Conservation (phyloP, 2,329 filamentous ascomycete species). For the Seiridium cupressi region DNA sequence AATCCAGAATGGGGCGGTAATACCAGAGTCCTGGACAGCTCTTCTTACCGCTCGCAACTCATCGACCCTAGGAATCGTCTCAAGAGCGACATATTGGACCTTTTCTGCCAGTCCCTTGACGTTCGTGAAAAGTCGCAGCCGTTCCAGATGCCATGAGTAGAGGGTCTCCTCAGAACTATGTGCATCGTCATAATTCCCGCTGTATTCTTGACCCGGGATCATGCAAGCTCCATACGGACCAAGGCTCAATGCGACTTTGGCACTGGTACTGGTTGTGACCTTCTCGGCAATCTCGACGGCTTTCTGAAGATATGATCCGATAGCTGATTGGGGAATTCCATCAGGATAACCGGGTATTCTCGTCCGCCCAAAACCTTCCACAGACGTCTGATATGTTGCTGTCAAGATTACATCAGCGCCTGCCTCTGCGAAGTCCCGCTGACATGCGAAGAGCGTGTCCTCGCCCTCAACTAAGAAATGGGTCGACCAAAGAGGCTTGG, state of each 20-base stretch:
- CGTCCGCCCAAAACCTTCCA: conserved; percentile 54
- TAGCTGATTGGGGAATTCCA: conserved; percentile 38
- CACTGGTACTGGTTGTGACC: conserved; percentile 22
- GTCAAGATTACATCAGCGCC: conserved; percentile 64
- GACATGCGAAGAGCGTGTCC: conserved; percentile 51
- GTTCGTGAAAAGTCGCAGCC: conserved; percentile 49
- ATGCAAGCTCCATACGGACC: conserved; percentile 69
- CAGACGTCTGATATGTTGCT: conserved; percentile 65
- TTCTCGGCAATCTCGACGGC: conserved; percentile 42
- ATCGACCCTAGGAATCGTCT: conserved; percentile 63
- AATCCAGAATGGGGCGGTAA: conserved; percentile 54
- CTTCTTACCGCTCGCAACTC: conserved; percentile 57
- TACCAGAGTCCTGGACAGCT: conserved; percentile 25
- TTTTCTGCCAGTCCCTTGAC: conserved; percentile 35
- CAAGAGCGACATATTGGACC: conserved; percentile 58
- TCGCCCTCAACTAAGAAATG: conserved; percentile 58
- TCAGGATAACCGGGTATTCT: conserved; percentile 36
- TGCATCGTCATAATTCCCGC: conserved; percentile 53
- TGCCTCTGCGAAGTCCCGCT: conserved; percentile 52
- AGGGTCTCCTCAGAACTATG: conserved; percentile 44
- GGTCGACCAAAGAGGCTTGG: conserved; percentile 64
- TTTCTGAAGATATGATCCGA: conserved; percentile 39
- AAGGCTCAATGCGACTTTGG: conserved; percentile 54
- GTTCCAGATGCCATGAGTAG: conserved; percentile 54
- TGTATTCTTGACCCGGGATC: conserved; percentile 65